Evolutionary conservation across 2,329 filamentous ascomycete genomes (phyloP), one percentile per base, ranked within the genome.

Genomic region (Cercospora zeina): DNA sequence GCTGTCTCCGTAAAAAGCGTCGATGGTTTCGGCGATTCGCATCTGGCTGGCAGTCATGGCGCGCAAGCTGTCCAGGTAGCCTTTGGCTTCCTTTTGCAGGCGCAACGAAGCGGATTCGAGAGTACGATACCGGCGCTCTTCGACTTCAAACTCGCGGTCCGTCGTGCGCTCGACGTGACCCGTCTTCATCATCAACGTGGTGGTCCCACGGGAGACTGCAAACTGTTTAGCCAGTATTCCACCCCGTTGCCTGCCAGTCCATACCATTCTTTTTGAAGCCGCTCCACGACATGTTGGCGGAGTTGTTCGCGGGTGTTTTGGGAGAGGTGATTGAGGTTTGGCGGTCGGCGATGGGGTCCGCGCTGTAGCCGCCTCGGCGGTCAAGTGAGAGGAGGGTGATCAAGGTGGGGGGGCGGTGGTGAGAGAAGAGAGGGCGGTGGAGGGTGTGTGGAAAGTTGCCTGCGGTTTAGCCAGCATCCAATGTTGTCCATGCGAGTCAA

Each of bases 161-260:
- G 93, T 97, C 27, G 95, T 99, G 81, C 95, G 93, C 80, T 99
- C 95, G 72, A 99, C 96, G 81, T 97, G 95, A 64, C 95, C 91
- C 62, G 93, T 96, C 85, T 99, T 99, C 93, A 99, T 97, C 91
- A 99, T 97, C 66, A 97, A 93, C 87, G 97, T 93, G 80, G 96
- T 99, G 79, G 93, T 97, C 73, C 93, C 93, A 81, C 95, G 91
- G 83, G 95, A 93, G 82, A 97, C 93, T 96, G 96, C 79, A 96
- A 96, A 82, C 11, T 13, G 95, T 92, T 82, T 92, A 93, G 68
- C 54, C 57, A 49, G n/a, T 30, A 14, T 53, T 21, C 31, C 16
- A 30, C 36, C 21, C 24, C 24, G 9, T 21, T 19, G 36, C n/a
- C 34, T 27, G n/a, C n/a, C 33, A n/a, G 37, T 59, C 33, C 61